phyloP scores from a whole-genome alignment of 2,329 filamentous ascomycete species.

The Apiospora saccharicola region DNA sequence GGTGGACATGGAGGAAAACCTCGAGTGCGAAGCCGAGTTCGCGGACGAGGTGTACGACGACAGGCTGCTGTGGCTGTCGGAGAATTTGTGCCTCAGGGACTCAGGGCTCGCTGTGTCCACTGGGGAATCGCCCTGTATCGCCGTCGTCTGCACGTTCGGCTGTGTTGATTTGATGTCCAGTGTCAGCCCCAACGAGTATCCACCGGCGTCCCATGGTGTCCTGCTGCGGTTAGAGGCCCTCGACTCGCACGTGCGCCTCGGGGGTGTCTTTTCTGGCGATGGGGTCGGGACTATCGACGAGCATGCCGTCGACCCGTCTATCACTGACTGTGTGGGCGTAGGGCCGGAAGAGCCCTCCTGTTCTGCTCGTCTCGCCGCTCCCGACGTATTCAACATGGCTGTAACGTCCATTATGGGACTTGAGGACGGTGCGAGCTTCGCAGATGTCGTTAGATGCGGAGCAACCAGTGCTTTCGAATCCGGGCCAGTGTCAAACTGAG shows the following conservation, averaged over 20 bases:
- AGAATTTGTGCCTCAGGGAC: conserved; percentile 52
- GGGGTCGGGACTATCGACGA: conserved; percentile 41
- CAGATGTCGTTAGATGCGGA: conserved; percentile 11
- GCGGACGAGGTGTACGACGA: conserved; percentile 58
- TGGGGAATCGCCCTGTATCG: conserved; percentile 38
- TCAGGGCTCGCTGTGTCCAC: conserved; percentile 41
- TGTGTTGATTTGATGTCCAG: conserved; percentile 47
- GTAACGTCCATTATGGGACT: conserved; percentile 49
- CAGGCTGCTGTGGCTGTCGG: conserved; percentile 60
- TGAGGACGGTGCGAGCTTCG: background rate
- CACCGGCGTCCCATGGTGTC: conserved; percentile 60
- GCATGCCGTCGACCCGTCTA: conserved; percentile 33
- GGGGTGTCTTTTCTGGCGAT: conserved; percentile 34
- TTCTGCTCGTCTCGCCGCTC: conserved; percentile 36
- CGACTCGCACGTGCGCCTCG: conserved; percentile 40
- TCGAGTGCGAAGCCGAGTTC: conserved; percentile 56
- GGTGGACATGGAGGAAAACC: conserved; percentile 62
- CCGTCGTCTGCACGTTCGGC: conserved; percentile 31
- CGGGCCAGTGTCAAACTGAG: conserved; percentile 9
- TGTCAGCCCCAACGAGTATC: conserved; percentile 55
- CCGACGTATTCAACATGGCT: conserved; percentile 49
- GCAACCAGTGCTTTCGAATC: conserved; percentile 21
- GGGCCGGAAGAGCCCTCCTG: conserved; percentile 31
- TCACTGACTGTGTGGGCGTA: conserved; percentile 36
- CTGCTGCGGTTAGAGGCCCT: conserved; percentile 45